Conservation (phyloP, 331 rosid genomes). For the Prunus yedoensis region DNA sequence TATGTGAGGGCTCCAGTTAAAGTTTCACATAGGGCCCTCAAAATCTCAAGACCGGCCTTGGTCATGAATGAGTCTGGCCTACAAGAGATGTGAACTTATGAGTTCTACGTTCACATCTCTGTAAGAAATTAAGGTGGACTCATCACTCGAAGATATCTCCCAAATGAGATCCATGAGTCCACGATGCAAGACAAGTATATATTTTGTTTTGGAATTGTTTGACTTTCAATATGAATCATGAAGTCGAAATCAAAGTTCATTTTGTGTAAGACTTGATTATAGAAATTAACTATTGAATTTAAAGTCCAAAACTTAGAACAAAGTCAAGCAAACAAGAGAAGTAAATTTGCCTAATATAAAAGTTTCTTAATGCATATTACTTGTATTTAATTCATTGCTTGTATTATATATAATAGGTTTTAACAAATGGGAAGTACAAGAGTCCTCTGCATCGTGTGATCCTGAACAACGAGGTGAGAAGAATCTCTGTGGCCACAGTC, state of each 20-base stretch:
- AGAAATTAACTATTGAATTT: no score
- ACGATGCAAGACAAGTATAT: no score
- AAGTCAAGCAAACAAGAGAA: background rate
- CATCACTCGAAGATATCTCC: no score
- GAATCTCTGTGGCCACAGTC: conserved; percentile 42
- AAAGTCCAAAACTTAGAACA: background rate
- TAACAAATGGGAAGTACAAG: conserved; percentile 55
- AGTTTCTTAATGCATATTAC: background rate
- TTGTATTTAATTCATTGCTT: background rate
- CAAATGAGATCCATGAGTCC: no score
- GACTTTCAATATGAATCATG: no score
- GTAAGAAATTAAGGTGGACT: no score
- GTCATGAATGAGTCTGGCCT: background rate
- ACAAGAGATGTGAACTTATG: background rate
- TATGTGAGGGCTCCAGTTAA: no score
- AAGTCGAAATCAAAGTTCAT: no score
- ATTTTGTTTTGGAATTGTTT: no score
- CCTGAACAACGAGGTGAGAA: conserved; percentile 42
- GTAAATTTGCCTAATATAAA: background rate
- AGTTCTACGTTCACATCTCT: background rate
- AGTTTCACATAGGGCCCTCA: no score
- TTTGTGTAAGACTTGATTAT: no score
- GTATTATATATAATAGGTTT: conserved; percentile 24
- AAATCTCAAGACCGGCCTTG: no score
- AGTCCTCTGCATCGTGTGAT: conserved; percentile 56